Percentiles rank a stretch among this genome's conserved stretches.
Conservation (phyloP, 2,329 filamentous ascomycete genomes). For the Fusarium burgessii region DNA sequence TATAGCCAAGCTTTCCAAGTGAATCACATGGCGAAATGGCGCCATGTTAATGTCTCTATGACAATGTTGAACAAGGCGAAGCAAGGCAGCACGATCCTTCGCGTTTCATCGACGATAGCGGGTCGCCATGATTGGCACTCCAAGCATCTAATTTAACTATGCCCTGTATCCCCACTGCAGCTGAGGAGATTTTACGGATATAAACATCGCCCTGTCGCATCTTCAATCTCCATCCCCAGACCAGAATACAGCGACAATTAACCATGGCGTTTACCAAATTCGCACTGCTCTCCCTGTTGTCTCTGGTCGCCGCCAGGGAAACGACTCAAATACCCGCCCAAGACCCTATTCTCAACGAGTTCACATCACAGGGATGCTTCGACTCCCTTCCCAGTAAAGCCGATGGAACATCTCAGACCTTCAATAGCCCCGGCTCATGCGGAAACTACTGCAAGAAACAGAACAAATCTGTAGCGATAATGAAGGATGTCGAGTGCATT, state of each 20-base stretch:
- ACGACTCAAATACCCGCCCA: conserved; percentile 52
- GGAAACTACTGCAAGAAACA: background rate
- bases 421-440: conserved; percentile 9
- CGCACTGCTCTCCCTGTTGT: background rate
- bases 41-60: background rate
- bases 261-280: background rate
- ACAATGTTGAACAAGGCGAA: background rate
- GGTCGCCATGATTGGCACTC: background rate
- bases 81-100: conserved; percentile 10
- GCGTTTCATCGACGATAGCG: conserved; percentile 2
- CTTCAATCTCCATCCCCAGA: background rate
- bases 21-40: background rate
- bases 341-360: background rate
- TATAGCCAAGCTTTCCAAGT: background rate
- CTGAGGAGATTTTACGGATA: background rate
- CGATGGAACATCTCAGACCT: background rate
- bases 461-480: conserved; percentile 3
- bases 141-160: background rate
- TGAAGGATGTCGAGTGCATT: conserved; percentile 6
- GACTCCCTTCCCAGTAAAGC: conserved; percentile 1
- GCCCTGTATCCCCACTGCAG: background rate
- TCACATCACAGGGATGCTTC: conserved; percentile 36
- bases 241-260: background rate
- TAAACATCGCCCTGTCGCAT: conserved; percentile 2
- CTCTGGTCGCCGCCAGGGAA: background rate